Conservation (phyloP, 2,329 filamentous ascomycete genomes). For the Coniochaeta sp. region DNA sequence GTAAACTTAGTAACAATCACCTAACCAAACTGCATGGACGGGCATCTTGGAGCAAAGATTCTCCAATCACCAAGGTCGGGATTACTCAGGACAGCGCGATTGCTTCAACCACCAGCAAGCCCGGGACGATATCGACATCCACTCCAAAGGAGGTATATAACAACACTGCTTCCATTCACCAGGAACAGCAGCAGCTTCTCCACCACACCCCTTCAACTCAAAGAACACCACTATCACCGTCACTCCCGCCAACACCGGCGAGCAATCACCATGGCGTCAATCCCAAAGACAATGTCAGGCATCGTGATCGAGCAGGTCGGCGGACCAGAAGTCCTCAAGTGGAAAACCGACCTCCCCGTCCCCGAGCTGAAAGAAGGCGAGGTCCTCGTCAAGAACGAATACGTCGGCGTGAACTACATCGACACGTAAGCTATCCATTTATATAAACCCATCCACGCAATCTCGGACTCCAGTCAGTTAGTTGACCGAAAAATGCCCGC, state of each 20-base stretch:
- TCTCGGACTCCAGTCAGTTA: too few relatives aligned
- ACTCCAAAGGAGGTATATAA: background rate
- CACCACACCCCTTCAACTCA: background rate
- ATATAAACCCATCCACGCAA: too few relatives aligned
- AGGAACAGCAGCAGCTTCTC: background rate
- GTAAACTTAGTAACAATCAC: background rate
- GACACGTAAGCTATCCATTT: conserved; percentile 72
- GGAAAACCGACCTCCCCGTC: conserved; percentile 63
- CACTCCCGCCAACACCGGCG: background rate
- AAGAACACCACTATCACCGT: too few relatives aligned
- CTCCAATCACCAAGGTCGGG: background rate
- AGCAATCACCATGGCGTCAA: conserved; percentile 12
- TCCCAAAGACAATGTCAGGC: conserved; percentile 65
- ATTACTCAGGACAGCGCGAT: background rate
- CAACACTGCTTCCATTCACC: background rate
- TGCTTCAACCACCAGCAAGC: background rate
- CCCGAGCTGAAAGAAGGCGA: conserved; percentile 62
- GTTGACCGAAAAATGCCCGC: background rate
- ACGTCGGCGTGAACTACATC: conserved; percentile 79
- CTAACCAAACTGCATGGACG: background rate
- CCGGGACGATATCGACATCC: background rate
- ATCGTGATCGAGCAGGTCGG: conserved; percentile 67
- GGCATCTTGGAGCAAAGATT: background rate
- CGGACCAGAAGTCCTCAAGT: conserved; percentile 63
- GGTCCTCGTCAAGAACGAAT: conserved; percentile 74